Conservation (phyloP, 2,329 filamentous ascomycete genomes). For the Alternaria burnsii region DNA sequence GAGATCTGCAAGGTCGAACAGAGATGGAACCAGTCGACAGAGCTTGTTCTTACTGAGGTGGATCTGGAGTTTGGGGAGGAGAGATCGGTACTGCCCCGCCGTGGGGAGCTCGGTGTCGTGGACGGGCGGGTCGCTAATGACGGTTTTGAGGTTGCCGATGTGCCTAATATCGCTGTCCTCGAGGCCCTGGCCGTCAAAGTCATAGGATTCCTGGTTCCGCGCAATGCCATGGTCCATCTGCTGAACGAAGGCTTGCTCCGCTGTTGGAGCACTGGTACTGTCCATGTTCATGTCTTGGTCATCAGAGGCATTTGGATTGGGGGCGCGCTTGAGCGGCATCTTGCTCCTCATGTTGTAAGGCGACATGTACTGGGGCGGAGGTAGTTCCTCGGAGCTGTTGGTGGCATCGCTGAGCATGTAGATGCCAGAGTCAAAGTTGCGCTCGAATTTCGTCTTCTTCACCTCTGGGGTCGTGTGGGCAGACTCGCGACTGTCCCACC, state of each 20-base stretch:
- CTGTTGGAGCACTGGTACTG: background rate
- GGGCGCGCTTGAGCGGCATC: conserved; percentile 6
- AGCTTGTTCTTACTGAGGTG: conserved; percentile 36
- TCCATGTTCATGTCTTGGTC: background rate
- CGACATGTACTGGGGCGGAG: conserved; percentile 21
- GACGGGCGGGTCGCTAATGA: conserved; percentile 37
- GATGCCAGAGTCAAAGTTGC: conserved; percentile 45
- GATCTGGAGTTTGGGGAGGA: conserved; percentile 38
- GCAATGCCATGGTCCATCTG: conserved; percentile 26
- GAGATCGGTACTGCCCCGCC: conserved; percentile 42
- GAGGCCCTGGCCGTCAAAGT: conserved; percentile 24
- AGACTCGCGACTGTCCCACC: conserved; percentile 37
- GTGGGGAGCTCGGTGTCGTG: conserved; percentile 35
- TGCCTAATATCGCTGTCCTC: conserved; percentile 35
- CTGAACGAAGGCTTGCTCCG: conserved; percentile 20
- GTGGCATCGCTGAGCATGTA: conserved; percentile 44
- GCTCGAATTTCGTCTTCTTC: conserved; percentile 41
- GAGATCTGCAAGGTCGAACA: conserved; percentile 41
- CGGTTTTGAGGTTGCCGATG: conserved; percentile 34
- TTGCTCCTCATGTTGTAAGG: conserved; percentile 9
- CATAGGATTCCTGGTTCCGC: conserved; percentile 25
- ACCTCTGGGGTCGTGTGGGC: conserved; percentile 23
- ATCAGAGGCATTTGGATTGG: background rate
- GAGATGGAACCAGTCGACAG: conserved; percentile 24
- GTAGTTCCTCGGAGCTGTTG: conserved; percentile 25